Base-by-base conservation (phyloP, 345 rosid genomes). In the Salix udensis region DNA sequence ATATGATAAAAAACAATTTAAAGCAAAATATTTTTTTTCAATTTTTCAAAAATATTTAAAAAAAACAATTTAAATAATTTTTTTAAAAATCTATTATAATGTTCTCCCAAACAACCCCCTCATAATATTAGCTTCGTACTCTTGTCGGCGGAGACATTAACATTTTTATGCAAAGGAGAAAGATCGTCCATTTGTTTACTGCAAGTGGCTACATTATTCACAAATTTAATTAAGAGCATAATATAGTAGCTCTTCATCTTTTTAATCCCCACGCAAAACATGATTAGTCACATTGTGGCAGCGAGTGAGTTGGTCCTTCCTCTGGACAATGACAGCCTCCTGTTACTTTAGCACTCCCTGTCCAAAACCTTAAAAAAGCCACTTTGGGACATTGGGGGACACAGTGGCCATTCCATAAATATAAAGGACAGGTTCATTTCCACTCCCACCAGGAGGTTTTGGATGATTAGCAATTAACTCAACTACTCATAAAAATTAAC, bases 331-430 rank as follows among this genome's bases (percentile, higher is more conserved):
- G 77, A 74, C 71, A 65, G 18, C 44, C 30, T 55, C 6, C 68
- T 14, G 46, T 74, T 61, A 65, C 46, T 65, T 48, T 65, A 65
- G 69, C 70, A 24, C 34, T 40, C 26, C 2, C 15, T 23, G 15
- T 19, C 30, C 21, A 4, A 19, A 48, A 52, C 74, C 64, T 31
- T 37, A 42, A 37, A 21, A 68, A 42, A 21, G 18, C 74, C 23
- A 50, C n/a, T 52, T 71, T 34, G 34, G 40, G 64, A 11, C 30
- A 53, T 64, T 30, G 16, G 68, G 76, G 68, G 76, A 73, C 58
- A 62, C 60, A 73, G 42, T 18, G 42, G 69, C 53, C 28, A 65
- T 74, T 74, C 70, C 62, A 19, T 13, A 21, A 73, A 28, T 30
- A 21, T 7, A 44, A 13, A 34, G 34, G 30, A 14, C 30, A 31